Percentiles rank a stretch among this genome's conserved stretches.
Conservation (phyloP, 208 protist genomes). For the Trypanosoma cruzi region DNA sequence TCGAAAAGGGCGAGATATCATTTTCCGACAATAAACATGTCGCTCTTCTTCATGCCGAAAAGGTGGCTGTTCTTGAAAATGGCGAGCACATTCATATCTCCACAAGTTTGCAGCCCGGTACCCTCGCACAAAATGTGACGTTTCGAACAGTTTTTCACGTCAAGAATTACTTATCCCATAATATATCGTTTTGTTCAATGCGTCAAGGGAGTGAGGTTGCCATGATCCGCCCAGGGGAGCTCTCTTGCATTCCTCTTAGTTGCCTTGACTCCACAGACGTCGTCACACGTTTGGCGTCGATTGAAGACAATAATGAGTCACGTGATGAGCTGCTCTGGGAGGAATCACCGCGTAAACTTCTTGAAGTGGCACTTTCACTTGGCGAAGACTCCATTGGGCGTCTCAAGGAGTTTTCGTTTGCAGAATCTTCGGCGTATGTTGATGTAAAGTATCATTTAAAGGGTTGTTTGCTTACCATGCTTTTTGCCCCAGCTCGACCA, state of each 20-base stretch:
- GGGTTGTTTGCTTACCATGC: slow-evolving; percentile 20
- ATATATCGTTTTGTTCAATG: neutral
- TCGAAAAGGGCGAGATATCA: slow-evolving; percentile 1
- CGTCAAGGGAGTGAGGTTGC: neutral
- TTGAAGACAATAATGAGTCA: slow-evolving; percentile 7
- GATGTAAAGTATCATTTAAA: slow-evolving; percentile 32
- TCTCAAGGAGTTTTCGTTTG: slow-evolving; percentile 27
- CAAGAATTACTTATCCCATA: slow-evolving; percentile 17
- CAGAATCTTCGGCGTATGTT: slow-evolving; percentile 14
- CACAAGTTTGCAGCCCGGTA: slow-evolving; percentile 3
- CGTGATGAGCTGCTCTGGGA: slow-evolving; percentile 11
- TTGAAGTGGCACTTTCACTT: slow-evolving; percentile 10
- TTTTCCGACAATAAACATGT: neutral
- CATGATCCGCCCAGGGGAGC: slow-evolving; percentile 11
- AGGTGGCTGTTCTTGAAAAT: slow-evolving; percentile 16
- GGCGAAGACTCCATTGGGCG: slow-evolving; percentile 31
- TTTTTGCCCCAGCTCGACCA: slow-evolving; percentile 19
- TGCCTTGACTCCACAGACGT: slow-evolving; percentile 15
- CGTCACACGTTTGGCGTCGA: slow-evolving; percentile 3
- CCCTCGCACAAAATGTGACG: slow-evolving; percentile 17
- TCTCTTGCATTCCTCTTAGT: slow-evolving; percentile 22
- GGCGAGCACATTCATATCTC: slow-evolving; percentile 23
- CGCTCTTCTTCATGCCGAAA: slow-evolving; percentile 8
- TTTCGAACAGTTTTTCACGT: slow-evolving; percentile 29
- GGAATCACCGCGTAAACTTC: slow-evolving; percentile 8